Conservation (phyloP, 2,329 filamentous ascomycete genomes). For the Rutstroemia sydowiana region DNA sequence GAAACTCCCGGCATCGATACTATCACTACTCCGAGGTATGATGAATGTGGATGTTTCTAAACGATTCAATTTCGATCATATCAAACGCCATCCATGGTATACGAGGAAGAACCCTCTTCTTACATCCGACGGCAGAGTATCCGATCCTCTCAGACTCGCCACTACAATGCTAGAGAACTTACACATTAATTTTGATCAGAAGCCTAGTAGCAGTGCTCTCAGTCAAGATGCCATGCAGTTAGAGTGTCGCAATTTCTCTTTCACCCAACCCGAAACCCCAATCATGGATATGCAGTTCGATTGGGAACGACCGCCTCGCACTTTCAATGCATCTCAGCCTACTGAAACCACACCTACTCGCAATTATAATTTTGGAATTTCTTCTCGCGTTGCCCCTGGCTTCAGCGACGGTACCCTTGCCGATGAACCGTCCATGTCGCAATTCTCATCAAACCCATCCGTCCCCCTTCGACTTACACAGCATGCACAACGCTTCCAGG, state of each 20-base stretch:
- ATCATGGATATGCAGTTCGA: slow-evolving; percentile 72
- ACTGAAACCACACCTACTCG: slow-evolving; percentile 29
- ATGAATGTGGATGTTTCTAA: slow-evolving; percentile 69
- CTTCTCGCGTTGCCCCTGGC: background rate
- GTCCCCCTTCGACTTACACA: slow-evolving; percentile 84
- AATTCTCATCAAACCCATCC: slow-evolving; percentile 74
- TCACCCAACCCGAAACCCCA: slow-evolving; percentile 79
- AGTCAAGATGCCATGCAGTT: slow-evolving; percentile 60
- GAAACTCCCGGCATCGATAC: slow-evolving; percentile 62
- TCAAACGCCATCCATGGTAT: slow-evolving; percentile 92
- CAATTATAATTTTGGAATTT: slow-evolving; percentile 42
- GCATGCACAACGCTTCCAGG: slow-evolving; percentile 76
- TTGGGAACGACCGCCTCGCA: slow-evolving; percentile 65
- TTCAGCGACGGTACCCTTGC: slow-evolving; percentile 45
- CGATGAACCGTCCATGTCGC: slow-evolving; percentile 78
- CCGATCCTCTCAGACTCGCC: slow-evolving; percentile 77
- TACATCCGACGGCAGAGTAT: slow-evolving; percentile 62
- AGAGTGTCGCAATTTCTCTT: slow-evolving; percentile 55
- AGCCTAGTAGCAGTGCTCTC: slow-evolving; percentile 40
- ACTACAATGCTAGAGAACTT: slow-evolving; percentile 91
- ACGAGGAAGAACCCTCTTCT: slow-evolving; percentile 75
- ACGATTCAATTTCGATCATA: slow-evolving; percentile 78
- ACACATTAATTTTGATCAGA: slow-evolving; percentile 75
- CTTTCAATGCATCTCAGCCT: slow-evolving; percentile 37
- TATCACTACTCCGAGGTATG: slow-evolving; percentile 88